Percentiles rank a stretch among this genome's conserved stretches.
Conservation (phyloP, 805 yeast species). For the Saitoella complicata region DNA sequence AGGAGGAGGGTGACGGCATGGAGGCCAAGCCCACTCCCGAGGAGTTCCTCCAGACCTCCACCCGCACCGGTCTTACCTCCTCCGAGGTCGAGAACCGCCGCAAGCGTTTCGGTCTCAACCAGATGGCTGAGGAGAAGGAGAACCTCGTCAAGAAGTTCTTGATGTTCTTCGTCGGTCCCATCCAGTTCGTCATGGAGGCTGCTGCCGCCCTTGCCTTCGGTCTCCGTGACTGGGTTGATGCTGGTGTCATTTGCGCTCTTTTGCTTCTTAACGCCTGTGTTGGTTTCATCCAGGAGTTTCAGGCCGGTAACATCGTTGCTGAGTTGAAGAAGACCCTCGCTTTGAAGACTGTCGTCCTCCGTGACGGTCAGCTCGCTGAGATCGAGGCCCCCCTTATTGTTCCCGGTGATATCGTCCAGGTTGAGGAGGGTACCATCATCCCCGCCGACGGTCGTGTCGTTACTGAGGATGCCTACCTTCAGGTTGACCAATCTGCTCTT, state of each 20-base stretch:
- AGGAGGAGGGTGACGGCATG: conserved; percentile 31
- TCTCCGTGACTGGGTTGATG: conserved; percentile 96
- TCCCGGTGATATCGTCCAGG: conserved; percentile 85
- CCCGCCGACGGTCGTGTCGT: conserved; percentile 88
- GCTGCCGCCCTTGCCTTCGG: conserved; percentile 93
- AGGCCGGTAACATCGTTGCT: conserved; percentile 95
- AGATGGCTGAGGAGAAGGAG: conserved; percentile 81
- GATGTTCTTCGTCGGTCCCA: conserved; percentile 86
- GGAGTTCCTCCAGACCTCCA: conserved; percentile 69
- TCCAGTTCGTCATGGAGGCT: conserved; percentile 93
- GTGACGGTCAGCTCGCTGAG: conserved; percentile 67
- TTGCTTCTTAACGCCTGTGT: conserved; percentile 75
- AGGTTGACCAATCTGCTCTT: conserved; percentile 90
- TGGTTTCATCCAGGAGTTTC: conserved; percentile 95
- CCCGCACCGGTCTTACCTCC: conserved; percentile 53
- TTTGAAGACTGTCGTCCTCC: conserved; percentile 68
- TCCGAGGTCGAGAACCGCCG: conserved; percentile 72
- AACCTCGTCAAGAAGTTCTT: conserved; percentile 62
- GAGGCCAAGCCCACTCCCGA: conserved; percentile 71
- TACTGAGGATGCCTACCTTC: conserved; percentile 70
- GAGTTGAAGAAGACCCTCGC: conserved; percentile 92
- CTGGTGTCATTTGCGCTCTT: conserved; percentile 89
- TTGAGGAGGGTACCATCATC: conserved; percentile 85
- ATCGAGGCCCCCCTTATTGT: conserved; percentile 72
- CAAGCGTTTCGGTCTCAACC: conserved; percentile 80